phyloP scores from a whole-genome alignment of 2,329 filamentous ascomycete species.

The Ophiostoma novo-ulmi region DNA sequence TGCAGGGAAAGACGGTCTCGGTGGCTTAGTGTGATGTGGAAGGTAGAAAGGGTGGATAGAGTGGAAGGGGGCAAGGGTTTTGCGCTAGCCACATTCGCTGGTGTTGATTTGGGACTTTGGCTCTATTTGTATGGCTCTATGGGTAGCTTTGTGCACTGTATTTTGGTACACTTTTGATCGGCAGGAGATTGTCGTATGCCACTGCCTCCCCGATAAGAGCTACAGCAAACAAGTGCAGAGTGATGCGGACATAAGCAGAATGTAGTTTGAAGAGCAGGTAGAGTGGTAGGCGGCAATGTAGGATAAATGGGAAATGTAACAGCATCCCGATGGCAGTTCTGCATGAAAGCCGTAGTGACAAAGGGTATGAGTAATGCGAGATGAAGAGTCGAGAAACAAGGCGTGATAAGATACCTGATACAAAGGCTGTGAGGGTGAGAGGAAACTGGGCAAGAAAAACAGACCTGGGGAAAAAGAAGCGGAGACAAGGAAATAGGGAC shows the following conservation, averaged over 20 bases:
- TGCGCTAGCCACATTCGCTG: constrained; percentile 15
- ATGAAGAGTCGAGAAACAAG: neutral
- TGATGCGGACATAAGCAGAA: neutral
- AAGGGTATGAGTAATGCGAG: neutral
- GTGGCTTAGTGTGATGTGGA: constrained; percentile 15
- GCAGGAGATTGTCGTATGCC: constrained; percentile 9
- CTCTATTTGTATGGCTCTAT: no score
- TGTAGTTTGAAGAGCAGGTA: neutral
- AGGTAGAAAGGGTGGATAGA: constrained; percentile 15
- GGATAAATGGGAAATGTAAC: neutral
- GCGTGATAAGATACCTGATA: neutral
- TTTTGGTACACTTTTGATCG: constrained; percentile 1
- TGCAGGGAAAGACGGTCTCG: constrained; percentile 12
- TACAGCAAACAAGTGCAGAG: neutral
- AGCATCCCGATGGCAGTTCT: neutral
- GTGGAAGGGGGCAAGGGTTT: constrained; percentile 4
- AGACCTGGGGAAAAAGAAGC: neutral
- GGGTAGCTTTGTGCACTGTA: neutral
- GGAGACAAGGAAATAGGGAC: neutral
- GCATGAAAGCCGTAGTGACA: neutral
- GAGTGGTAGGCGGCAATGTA: neutral
- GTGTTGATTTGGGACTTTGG: neutral
- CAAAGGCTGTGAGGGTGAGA: neutral
- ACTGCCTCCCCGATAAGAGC: neutral
- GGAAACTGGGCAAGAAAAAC: neutral